Evolutionary conservation across 495 filamentous ascomycete genomes (phyloP), one percentile per base, ranked within the genome.

Genomic region (Penicillium simplicissimum): DNA sequence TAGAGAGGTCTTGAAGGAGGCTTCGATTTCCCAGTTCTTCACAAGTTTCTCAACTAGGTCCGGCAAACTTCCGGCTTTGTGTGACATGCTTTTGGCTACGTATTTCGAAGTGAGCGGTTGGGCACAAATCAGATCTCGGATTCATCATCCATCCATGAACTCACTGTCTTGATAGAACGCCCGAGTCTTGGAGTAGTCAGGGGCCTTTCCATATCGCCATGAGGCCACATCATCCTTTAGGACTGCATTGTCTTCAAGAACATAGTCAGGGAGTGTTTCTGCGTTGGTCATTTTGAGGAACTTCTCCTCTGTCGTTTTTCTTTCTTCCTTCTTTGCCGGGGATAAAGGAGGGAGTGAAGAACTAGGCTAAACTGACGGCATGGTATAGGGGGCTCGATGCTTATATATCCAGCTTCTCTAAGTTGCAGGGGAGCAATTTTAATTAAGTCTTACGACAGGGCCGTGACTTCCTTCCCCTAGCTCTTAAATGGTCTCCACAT

Each of bases 21-120:
- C 86, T 72, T 90, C 87, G 62, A 88, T 81, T 68, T 88, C 86
- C 87, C 87, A 88, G 76, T 88, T 88, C 70, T 89, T 88, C 67
- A 89, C 86, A 0, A 88, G 82, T 71, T 88, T 88, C 64, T 88
- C 80, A 58, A 90, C 84, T 1, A 89, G 79, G 56, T 77, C 65
- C 8, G 82, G 81, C 9, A 89, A 78, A 60, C 78, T 83, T 28
- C 73, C 74, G n/a, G 84, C 79, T 35, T 72, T 73, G 71, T 88
- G 85, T 64, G 68, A 73, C 59, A 68, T 72, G 8, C 11, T 38
- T 38, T 38, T 38, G 36, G 36, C 36, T 38, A 38, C 36, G 10
- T 4, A 38, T 38, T 15, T 38, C 15, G 36, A 38, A 38, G 36
- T 38, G 11, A 38, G 36, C 15, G 13, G 36, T 14, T 38, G 36